Evolutionary conservation across 768 basidiomycete genomes (phyloP), one percentile per base, ranked within the genome.

Genomic region (Tylopilus rubrobrunneus): DNA sequence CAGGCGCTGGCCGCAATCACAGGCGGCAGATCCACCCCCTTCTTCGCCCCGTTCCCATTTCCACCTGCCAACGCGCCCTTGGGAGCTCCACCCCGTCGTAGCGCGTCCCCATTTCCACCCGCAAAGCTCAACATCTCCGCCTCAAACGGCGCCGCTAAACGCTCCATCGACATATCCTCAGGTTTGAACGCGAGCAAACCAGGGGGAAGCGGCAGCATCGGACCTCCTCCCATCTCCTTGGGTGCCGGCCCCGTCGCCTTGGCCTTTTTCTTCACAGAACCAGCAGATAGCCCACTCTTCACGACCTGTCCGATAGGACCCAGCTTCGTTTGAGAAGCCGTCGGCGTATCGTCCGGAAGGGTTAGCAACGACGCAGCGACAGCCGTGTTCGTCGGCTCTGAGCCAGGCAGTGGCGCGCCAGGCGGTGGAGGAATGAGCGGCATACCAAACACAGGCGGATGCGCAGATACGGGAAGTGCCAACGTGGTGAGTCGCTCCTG

Each of bases 301-400:
- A 83, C 61, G 55, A 91, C 80, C 66, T 91, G 88, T 7, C 90
- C 90, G 17, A 91, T 71, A 0, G 90, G 91, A 0, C 89, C 88
- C 61, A 92, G 80, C 74, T 88, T 92, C 43, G 78, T 72, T 59
- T 89, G 87, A 4, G 74, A 66, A 11, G 79, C 62, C 34, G 71
- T 72, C 0, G 87, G 84, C 2, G 70, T 34, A 60, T 92, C 90
- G 74, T 92, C 90, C 9, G 78, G 76, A 5, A 92, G 74, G 5
- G 75, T 65, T 15, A 80, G 51, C 21, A 62, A 19, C 8, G 61
- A 52, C n/a, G 46, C 17, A 21, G 56, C 17, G 3, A 40, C 56
- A 11, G 25, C 21, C 15, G 28, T 23, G 3, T 34, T 47, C 33
- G 14, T 17, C 1, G 33, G 46, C 56, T 48, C 52, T 28, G 29